Percentiles rank a stretch among this genome's conserved stretches.
Evolutionary conservation across 1,139 yeast genomes (phyloP).

Genomic region (Hansenula sp.): DNA sequence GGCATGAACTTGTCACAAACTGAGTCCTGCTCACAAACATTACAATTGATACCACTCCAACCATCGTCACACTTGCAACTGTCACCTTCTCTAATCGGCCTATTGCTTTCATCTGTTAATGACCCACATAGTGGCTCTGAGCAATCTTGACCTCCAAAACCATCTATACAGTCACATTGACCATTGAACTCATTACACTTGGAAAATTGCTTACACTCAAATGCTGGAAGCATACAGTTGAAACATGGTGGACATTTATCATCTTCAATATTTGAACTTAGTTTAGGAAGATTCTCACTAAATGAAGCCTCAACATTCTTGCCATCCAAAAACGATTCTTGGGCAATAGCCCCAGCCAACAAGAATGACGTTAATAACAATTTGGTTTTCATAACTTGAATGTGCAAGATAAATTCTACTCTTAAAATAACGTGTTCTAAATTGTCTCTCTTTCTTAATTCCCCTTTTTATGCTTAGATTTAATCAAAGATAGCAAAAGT

Average conservation of each 20-base stretch:
- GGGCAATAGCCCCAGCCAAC: not conserved
- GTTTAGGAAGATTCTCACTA: conserved; percentile 14
- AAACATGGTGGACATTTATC: conserved; percentile 80
- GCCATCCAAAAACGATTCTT: not conserved
- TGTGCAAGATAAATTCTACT: too few species aligned
- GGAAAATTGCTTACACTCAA: conserved; percentile 87
- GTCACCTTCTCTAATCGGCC: conserved; percentile 52
- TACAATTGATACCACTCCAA: conserved; percentile 94
- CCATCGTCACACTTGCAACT: conserved; percentile 75
- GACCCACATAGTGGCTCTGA: conserved; percentile 87
- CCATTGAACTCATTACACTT: conserved; percentile 84
- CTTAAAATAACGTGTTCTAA: too few species aligned
- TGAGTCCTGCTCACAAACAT: conserved; percentile 64
- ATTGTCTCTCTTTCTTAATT: too few species aligned
- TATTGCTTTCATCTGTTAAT: conserved; percentile 56
- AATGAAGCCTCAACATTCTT: not conserved
- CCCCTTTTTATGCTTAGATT: too few species aligned
- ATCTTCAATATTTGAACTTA: conserved; percentile 13
- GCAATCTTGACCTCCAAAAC: conserved; percentile 94
- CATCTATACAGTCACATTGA: conserved; percentile 85
- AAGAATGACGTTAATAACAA: not conserved
- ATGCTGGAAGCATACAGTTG: conserved; percentile 90
- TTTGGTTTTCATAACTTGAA: too few species aligned
- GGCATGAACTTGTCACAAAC: conserved; percentile 90
- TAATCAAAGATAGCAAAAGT: too few species aligned